Percentiles rank a stretch among this genome's conserved stretches.
Evolutionary conservation across 2,329 filamentous ascomycete species (phyloP).

Genomic region (Cladosporium sp.): DNA sequence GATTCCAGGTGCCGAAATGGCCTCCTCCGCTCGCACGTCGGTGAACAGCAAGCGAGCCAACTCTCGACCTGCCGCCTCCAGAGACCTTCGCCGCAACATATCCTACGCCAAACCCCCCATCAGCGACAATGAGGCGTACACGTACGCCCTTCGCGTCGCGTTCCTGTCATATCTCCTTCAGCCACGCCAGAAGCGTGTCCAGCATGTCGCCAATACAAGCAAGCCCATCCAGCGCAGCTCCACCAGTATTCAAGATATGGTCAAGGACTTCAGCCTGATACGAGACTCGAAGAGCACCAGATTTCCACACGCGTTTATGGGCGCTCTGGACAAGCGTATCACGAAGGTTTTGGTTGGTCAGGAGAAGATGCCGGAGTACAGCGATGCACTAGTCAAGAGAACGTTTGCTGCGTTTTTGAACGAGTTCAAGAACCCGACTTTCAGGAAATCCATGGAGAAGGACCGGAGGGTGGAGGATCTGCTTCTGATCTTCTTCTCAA

Average conservation of each 20-base stretch:
- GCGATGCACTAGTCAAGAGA: constrained; percentile 82
- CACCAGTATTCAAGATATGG: constrained; percentile 69
- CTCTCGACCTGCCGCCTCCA: constrained; percentile 37
- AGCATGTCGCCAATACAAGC: constrained; percentile 64
- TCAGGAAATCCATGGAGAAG: constrained; percentile 87
- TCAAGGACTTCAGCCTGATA: constrained; percentile 74
- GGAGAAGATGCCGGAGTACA: constrained; percentile 81
- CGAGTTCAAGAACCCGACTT: constrained; percentile 79
- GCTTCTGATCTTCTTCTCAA: constrained; percentile 92
- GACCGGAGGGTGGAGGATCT: constrained; percentile 88
- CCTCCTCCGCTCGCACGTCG: constrained; percentile 26
- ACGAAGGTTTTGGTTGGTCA: constrained; percentile 73
- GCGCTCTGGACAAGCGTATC: constrained; percentile 68
- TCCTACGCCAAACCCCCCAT: constrained; percentile 34
- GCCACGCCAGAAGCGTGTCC: constrained; percentile 80
- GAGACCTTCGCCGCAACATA: constrained; percentile 32
- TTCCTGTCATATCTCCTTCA: constrained; percentile 91
- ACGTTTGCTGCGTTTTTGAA: constrained; percentile 94
- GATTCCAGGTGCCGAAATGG: constrained; percentile 18
- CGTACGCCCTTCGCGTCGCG: constrained; percentile 81
- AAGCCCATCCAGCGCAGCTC: constrained; percentile 62
- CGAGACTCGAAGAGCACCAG: constrained; percentile 63
- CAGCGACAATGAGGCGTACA: constrained; percentile 72
- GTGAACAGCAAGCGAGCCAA: constrained; percentile 35
- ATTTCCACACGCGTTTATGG: constrained; percentile 66